Evolutionary conservation across 2,329 filamentous ascomycete species (phyloP).

Genomic region (Claviceps capensis): DNA sequence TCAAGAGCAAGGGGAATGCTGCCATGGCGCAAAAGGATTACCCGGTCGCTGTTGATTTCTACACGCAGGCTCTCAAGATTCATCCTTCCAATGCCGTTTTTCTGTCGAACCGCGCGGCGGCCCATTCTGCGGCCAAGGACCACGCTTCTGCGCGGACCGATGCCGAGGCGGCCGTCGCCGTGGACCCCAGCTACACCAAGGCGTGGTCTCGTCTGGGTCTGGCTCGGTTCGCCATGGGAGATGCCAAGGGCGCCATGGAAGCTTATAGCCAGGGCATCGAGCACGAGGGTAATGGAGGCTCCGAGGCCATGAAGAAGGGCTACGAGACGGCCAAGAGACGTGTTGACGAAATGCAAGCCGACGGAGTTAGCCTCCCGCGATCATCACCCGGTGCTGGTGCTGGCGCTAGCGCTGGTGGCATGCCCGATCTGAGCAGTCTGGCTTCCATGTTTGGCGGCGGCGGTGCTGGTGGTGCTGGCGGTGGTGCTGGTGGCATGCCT

Average conservation of each 20-base stretch:
- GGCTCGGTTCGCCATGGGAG: constrained; percentile 80
- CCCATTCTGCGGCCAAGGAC: constrained; percentile 72
- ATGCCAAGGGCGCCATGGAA: constrained; percentile 84
- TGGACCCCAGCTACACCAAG: constrained; percentile 91
- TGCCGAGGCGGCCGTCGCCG: constrained; percentile 76
- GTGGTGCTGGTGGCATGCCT: constrained; percentile 67
- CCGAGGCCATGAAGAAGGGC: constrained; percentile 94
- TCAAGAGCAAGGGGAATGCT: constrained; percentile 86
- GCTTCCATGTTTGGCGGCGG: constrained; percentile 59
- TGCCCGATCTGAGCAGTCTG: constrained; percentile 58
- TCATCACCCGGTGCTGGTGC: constrained; percentile 37
- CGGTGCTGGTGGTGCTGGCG: constrained; percentile 36
- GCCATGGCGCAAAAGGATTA: constrained; percentile 96
- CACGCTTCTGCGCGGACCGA: constrained; percentile 76
- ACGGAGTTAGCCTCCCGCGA: constrained; percentile 25
- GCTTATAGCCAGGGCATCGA: constrained; percentile 90
- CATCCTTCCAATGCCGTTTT: constrained; percentile 85
- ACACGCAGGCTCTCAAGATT: constrained; percentile 73
- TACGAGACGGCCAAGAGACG: constrained; percentile 84
- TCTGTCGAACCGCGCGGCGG: constrained; percentile 92
- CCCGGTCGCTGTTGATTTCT: constrained; percentile 63
- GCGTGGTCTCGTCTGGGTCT: constrained; percentile 91
- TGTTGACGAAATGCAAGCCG: constrained; percentile 62
- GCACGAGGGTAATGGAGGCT: constrained; percentile 84
- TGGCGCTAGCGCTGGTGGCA: constrained; percentile 45